Evolutionary conservation across 257 asterid genomes (phyloP).

Genomic region (Echium plantagineum): DNA sequence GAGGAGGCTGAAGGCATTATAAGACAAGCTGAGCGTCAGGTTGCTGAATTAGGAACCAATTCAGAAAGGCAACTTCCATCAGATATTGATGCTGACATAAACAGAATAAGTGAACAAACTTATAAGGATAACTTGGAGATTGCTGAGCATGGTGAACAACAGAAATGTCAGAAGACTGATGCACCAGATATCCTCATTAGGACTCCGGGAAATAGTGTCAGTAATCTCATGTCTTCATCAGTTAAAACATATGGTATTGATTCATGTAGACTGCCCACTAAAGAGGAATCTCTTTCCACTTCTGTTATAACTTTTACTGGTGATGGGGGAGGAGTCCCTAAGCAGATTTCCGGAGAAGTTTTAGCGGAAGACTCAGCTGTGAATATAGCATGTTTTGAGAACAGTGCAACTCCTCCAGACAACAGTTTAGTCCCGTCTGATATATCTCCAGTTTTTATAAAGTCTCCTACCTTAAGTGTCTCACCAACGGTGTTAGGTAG

Average conservation of each 20-base stretch:
- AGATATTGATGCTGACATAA: constrained; percentile 68
- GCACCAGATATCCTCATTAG: constrained; percentile 5
- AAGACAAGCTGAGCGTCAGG: constrained; percentile 4
- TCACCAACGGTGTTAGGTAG: constrained; percentile 58
- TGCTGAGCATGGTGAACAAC: constrained; percentile 7
- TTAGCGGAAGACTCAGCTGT: constrained; percentile 20
- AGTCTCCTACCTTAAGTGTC: constrained; percentile 75
- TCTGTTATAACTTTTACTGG: constrained; percentile 15
- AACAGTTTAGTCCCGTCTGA: constrained; percentile 26
- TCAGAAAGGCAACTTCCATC: constrained; percentile 21
- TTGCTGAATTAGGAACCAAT: constrained; percentile 15
- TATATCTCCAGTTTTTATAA: constrained; percentile 32
- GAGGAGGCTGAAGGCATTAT: constrained; percentile 25
- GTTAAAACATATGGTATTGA: constrained; percentile 11
- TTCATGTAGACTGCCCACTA: constrained; percentile 13
- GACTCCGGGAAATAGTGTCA: constrained; percentile 4
- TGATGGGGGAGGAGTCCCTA: constrained; percentile 12
- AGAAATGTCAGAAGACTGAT: constrained; percentile 6
- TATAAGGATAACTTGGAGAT: constrained; percentile 20
- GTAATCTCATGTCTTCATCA: constrained; percentile 6
- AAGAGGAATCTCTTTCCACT: constrained; percentile 15
- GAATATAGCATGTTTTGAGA: constrained; percentile 22
- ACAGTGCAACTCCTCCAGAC: constrained; percentile 25
- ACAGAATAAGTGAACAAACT: constrained; percentile 35
- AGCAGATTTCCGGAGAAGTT: constrained; percentile 20